Evolutionary conservation across 139 green algal genomes (phyloP), one percentile per base, ranked within the genome.

Genomic region (Chlamydomonas schloesseri): DNA sequence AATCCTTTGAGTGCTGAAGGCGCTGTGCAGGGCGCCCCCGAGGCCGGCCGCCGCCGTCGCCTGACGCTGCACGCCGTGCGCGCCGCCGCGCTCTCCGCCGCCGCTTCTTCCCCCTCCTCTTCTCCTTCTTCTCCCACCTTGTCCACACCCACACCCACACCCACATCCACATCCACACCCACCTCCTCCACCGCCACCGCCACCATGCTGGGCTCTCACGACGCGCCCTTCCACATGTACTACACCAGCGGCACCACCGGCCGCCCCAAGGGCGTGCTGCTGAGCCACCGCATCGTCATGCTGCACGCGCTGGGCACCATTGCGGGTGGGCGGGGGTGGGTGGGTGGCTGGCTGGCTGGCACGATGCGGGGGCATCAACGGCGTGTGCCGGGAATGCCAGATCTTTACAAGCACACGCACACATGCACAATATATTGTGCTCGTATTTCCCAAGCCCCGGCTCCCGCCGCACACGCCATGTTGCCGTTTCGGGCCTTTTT

Each of bases 181-280:
- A 8, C 2, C 29, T 68, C 58, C 34, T 24, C 29, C 10, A 24
- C 34, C 36, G 37, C 29, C 55, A 36, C 42, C 36, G 42, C 58
- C 42, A 60, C 18, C 29, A 28, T 18, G 70, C 60, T 34, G 55
- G 55, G 13, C 53, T 18, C 24, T 37, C 73, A 67, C 0, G 73
- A 78, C 14, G 83, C 65, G 55, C 23, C 95, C 23, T 82, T 82
- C 57, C 67, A 96, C 76, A 89, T 97, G 92, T 98, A 98, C 91
- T 95, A 94, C 91, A 97, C 94, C 47, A 93, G 85, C 37, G 95
- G 96, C n/a, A 98, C 96, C 10, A 98, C 95, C 0, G 95, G 96
- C 15, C 77, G 88, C 58, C 94, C 96, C 57, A 98, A 98, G 83
- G 95, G 90, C 1, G 96, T 98, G 29, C 81, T 97, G 73, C 93